These are phyloP conservation scores for Xylariaceae sp. DNA, from an alignment of 2,329 filamentous ascomycete species.

Conservation along the genomic window DNA sequence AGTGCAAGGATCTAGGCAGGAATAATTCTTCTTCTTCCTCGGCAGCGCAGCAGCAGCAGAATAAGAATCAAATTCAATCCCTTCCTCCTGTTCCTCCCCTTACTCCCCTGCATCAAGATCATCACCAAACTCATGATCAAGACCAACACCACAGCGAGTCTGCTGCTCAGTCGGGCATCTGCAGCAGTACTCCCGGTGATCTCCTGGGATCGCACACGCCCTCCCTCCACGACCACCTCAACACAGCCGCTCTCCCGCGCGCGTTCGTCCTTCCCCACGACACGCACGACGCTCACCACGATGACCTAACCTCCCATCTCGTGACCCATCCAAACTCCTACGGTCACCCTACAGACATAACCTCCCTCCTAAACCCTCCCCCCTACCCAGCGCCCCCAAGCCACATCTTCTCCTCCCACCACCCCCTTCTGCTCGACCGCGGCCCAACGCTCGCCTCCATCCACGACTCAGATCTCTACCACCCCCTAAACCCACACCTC, in stretches of 20 bases:
- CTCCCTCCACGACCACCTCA: slow-evolving; percentile 15
- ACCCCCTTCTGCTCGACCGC: slow-evolving; percentile 23
- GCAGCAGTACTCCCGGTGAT: slow-evolving; percentile 14
- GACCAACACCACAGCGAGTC: slow-evolving; percentile 10
- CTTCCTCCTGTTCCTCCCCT: too few species aligned
- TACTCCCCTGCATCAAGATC: background rate
- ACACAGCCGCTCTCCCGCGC: slow-evolving; percentile 23
- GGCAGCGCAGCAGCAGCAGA: slow-evolving; percentile 11
- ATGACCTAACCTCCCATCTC: slow-evolving; percentile 29
- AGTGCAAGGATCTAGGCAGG: slow-evolving; percentile 58
- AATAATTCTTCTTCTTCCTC: slow-evolving; percentile 3
- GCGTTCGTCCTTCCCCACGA: slow-evolving; percentile 24
- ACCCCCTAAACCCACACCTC: slow-evolving; percentile 50
- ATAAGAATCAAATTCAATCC: slow-evolving; percentile 5
- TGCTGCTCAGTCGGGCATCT: background rate
- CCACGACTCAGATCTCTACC: slow-evolving; percentile 38
- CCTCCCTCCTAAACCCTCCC: slow-evolving; percentile 38
- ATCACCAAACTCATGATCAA: slow-evolving; percentile 12
- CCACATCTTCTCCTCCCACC: slow-evolving; percentile 26
- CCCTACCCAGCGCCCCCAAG: slow-evolving; percentile 19
- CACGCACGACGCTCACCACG: slow-evolving; percentile 18
- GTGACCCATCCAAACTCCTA: slow-evolving; percentile 35
- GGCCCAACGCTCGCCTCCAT: slow-evolving; percentile 26
- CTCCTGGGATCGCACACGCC: slow-evolving; percentile 18
- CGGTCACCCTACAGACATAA: slow-evolving; percentile 45